Base-by-base conservation (phyloP, 345 rosid genomes). In the Gossypium anomalum region DNA sequence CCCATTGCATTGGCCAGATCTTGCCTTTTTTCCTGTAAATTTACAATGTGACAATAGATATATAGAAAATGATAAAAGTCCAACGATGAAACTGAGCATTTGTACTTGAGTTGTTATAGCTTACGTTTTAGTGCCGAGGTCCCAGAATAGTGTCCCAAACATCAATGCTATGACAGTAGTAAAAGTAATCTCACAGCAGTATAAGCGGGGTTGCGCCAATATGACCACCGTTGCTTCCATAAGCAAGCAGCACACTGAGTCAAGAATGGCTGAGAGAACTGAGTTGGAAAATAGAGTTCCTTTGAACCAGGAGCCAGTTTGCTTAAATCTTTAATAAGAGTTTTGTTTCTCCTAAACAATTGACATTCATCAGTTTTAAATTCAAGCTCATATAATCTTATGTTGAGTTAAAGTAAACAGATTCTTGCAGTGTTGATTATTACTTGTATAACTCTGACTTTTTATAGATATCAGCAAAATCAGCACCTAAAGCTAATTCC, bases 191-290 rank as follows among this genome's bases (percentile, higher is more conserved):
- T 85, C 1, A 90, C 89, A 2, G 94, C 94, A 0, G 88, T 92
- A 80, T 92, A 88, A 1, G 77, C 80, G 0, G 94, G 85, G 79
- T 92, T 90, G n/a, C 94, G 86, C 97, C 97, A 91, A 73, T 89
- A 91, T 25, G 97, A 91, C 83, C 80, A 84, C 20, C 80, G 85
- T 67, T 90, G 94, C 77, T 88, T 92, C 97, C 97, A 92, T 23
- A 89, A 81, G 76, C 94, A 92, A 72, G 94, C 93, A 62, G 53
- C 72, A 44, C 85, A 87, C 62, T 90, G 97, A 34, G 81, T 82
- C 72, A 81, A 63, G 78, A 87, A 90, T 4, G 94, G 63, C 55
- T 82, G 90, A 0, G 93, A 85, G 81, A 88, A 88, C 72, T 79
- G 81, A 47, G 87, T 81, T 0, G 87, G 76, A 74, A 91, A 91